Base-by-base conservation (phyloP, 2,329 filamentous ascomycete species). In the Aspergillus sp. region DNA sequence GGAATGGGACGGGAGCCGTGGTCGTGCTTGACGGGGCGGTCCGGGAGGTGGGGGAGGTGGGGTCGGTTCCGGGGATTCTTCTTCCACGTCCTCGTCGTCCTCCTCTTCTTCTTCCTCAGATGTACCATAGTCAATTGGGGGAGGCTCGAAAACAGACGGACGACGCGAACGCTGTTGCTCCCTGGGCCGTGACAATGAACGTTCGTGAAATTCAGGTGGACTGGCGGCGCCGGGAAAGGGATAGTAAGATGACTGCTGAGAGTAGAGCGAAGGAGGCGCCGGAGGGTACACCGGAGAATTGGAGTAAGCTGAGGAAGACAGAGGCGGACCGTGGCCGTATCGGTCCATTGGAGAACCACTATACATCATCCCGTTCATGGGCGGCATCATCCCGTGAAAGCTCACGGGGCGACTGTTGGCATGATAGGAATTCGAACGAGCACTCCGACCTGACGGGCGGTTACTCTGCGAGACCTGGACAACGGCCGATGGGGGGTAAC, bases 241-340 rank as follows among this genome's bases (percentile, higher is more conserved):
- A 59, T 66, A 74, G 58, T 68, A 69, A 30, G 67, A 64, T 18
- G 65, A 59, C 18, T 61, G 62, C 18, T 65, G 70, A 4, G 63
- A 49, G 34, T 74, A 76, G 1, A 71, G 68, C 3, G 74, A 69
- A 6, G 68, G 50, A 22, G 44, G 49, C 6, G 34, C 26, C 4
- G 49, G 65, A 7, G 68, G 59, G 56, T 73, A 76, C 8, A 64
- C 50, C 17, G 64, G 63, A 5, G 64, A 50, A 55, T 69, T 67
- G 53, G 70, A 61, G 52, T 73, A 77, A 38, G 72, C 74, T 5
- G 74, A 75, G 1, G 70, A 67, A 18, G 74, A 69, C 9, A 69
- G 70, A 22, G 74, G 74, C 12, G 73, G 74, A 1, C 74, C 73
- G 60, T 69, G 68, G 15, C 74, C 73, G 49, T 69, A 72, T 48